Conservation (phyloP, 2,329 filamentous ascomycete genomes). For the Periconia sp. region DNA sequence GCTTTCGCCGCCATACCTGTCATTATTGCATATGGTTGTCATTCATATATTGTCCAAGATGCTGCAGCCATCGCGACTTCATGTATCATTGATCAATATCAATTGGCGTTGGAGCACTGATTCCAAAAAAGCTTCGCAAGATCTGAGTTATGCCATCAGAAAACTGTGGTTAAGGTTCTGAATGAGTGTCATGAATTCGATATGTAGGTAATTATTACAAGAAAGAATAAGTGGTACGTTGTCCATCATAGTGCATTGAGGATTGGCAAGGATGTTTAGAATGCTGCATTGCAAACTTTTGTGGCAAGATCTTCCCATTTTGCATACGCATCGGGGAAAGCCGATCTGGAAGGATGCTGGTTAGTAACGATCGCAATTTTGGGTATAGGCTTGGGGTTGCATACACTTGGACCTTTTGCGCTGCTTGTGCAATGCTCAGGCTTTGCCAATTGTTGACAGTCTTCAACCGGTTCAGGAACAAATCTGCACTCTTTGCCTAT, state of each 20-base stretch:
- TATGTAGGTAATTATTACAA: not conserved
- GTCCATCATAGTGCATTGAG: too few species aligned
- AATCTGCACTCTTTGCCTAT: slow-evolving; percentile 3
- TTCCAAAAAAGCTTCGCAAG: too few species aligned
- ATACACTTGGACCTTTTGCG: slow-evolving; percentile 10
- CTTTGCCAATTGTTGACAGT: slow-evolving; percentile 3
- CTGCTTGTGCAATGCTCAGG: slow-evolving; percentile 3
- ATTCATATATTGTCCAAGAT: too few species aligned
- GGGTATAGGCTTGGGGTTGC: not conserved
- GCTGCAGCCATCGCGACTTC: too few species aligned
- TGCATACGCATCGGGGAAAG: slow-evolving; percentile 7
- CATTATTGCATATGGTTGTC: too few species aligned
- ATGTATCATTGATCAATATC: too few species aligned
- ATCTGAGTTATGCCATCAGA: too few species aligned
- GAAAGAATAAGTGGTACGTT: not conserved
- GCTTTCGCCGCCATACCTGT: too few species aligned
- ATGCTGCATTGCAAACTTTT: slow-evolving; percentile 6
- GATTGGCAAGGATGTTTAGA: not conserved
- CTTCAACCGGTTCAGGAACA: slow-evolving; percentile 6
- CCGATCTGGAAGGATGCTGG: not conserved
- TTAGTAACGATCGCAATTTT: not conserved
- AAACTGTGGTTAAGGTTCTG: too few species aligned
- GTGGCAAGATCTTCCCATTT: not conserved
- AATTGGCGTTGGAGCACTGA: too few species aligned
- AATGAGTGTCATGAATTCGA: not conserved